Evolutionary conservation across 768 basidiomycete genomes (phyloP), one percentile per base, ranked within the genome.

Genomic region (Lepiota venenata): DNA sequence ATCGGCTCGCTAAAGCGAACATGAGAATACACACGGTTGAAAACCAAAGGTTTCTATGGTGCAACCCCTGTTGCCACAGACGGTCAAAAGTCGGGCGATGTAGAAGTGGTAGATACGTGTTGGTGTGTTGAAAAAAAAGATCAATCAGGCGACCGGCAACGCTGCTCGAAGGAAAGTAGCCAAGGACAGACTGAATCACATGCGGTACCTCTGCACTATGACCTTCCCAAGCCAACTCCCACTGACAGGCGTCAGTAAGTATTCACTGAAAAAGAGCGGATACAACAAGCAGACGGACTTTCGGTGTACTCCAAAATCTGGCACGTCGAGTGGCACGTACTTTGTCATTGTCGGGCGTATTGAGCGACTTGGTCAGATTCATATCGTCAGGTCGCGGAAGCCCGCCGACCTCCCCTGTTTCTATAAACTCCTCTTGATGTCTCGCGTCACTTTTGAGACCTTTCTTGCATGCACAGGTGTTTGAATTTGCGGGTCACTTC

Each of bases 1-100:
- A 90, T 42, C 85, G 77, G 45, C 85, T 81, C 1, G 83, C 87
- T 27, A 87, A 73, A 15, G 91, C 87, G 66, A 89, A 88, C 1
- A 92, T 48, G 35, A 77, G 67, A 42, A 88, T 65, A 58, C 85
- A 85, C 5, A 87, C 72, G 46, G 75, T 74, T 5, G 78, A 71
- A 61, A 91, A 93, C 71, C 79, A 81, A 6, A 73, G 65, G 55
- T 88, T 78, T 14, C 69, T 72, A 25, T 77, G 71, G 59, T 88
- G 78, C 21, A 86, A 62, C 7, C 72, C 72, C 1, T 80, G 76
- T 29, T 63, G 70, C 73, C 83, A 85, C 43, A 86, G 81, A 14
- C 75, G 74, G 36, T 82, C 72, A 61, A 94, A 93, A 0, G 85
- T 83, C 4, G 82, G 82, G 18, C 77, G 78, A 63, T 93, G 89